These are phyloP conservation scores for Podila epigama DNA, from an alignment of 192 early-diverging fungal species.

Conservation along the genomic window DNA sequence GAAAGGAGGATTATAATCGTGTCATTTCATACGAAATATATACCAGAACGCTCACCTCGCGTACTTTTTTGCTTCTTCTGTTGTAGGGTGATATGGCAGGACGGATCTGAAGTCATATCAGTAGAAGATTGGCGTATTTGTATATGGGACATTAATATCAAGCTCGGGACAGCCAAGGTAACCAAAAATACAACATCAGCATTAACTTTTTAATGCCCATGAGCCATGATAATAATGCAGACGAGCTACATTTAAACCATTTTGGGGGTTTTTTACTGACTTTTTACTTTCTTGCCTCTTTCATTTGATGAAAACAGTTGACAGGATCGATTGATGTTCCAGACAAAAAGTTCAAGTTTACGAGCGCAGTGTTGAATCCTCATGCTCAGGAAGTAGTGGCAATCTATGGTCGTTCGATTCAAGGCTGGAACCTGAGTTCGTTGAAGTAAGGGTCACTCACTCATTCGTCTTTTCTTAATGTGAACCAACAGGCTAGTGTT, in stretches of 20 bases:
- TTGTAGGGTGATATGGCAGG: slow-evolving; percentile 39
- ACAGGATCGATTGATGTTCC: slow-evolving; percentile 44
- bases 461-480: neutral
- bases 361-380: slow-evolving; percentile 70
- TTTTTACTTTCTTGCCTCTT: too few species aligned
- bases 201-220: neutral
- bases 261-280: neutral
- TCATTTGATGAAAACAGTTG: slow-evolving; percentile 22
- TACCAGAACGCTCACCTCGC: too few species aligned
- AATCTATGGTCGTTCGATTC: slow-evolving; percentile 64
- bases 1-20: too few species aligned
- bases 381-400: slow-evolving; percentile 67
- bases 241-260: neutral
- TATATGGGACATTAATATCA: slow-evolving; percentile 57
- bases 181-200: too few species aligned
- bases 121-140: slow-evolving; percentile 53
- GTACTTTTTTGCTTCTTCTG: neutral
- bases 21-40: too few species aligned
- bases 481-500: neutral
- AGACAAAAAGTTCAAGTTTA: slow-evolving; percentile 41
- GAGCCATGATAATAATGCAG: neutral
- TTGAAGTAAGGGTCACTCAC: slow-evolving; percentile 47
- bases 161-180: slow-evolving; percentile 52
- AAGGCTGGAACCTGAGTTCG: slow-evolving; percentile 75
- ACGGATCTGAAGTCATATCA: slow-evolving; percentile 27